Evolutionary conservation across 2,329 filamentous ascomycete genomes (phyloP), one percentile per base, ranked within the genome.

Genomic region (Apiospora sp.): DNA sequence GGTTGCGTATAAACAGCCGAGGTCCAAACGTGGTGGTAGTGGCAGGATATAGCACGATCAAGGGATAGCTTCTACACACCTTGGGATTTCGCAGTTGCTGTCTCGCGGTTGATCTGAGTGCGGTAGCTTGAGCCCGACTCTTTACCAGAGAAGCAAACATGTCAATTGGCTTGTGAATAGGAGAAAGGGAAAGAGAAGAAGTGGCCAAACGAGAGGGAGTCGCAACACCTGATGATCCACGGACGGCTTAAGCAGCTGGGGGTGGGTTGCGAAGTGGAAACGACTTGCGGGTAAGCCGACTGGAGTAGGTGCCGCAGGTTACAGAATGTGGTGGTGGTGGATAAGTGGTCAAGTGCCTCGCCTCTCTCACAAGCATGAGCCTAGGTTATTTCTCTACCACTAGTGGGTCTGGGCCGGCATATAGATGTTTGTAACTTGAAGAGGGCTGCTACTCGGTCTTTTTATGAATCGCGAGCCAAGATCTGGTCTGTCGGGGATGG

Each of bases 91-190:
- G 71, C 70, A 75, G 71, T 77, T 75, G 58, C 58, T 64, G 77
- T 75, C 79, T 77, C 68, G 73, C 69, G 49, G 78, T 74, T 70
- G 77, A 77, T 75, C 78, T 76, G 69, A 81, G 76, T 76, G 78
- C 77, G 74, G 80, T 80, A 76, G 77, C 77, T 73, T 79, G 78
- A 77, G 77, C 76, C 78, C 80, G 79, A 75, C 78, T 80, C 77
- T 78, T 81, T 75, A 75, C 79, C 72, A 81, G 73, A 61, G 76
- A 80, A 72, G 75, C 76, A 74, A 81, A 80, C 80, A 81, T 81
- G 72, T 74, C 79, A 81, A 75, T 73, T 51, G 73, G 69, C 71
- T 69, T 43, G 37, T 43, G 43, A 68, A n/a, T 27, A 68, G n/a
- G 61, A 37, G 61, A 71, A 58, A 58, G 48, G 61, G 71, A 68